phyloP scores from a whole-genome alignment of 1,284 basidiomycete species.

The Ceratorhiza oryzae-sativae region DNA sequence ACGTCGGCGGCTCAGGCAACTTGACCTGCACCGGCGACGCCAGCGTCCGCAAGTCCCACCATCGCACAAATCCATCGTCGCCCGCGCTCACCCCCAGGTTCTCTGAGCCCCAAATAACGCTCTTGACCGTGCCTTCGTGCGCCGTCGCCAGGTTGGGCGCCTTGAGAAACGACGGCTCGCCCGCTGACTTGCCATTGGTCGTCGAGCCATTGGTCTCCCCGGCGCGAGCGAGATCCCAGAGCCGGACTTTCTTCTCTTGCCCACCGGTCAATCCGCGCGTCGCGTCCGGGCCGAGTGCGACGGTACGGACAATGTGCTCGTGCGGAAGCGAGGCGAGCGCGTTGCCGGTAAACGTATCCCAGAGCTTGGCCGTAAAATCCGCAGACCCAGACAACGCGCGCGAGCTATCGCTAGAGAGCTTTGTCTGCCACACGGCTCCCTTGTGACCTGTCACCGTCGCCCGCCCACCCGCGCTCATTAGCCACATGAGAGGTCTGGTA shows the following conservation, averaged over 20 bases:
- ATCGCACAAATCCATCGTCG: slow-evolving; percentile 92
- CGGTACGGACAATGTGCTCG: slow-evolving; percentile 96
- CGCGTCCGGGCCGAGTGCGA: slow-evolving; percentile 78
- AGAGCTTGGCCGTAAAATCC: slow-evolving; percentile 98
- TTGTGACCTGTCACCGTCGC: slow-evolving; percentile 72
- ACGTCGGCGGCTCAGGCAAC: slow-evolving; percentile 84
- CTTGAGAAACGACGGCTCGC: slow-evolving; percentile 48
- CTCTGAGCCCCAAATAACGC: slow-evolving; percentile 90
- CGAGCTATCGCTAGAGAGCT: slow-evolving; percentile 86
- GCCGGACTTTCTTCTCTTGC: slow-evolving; percentile 95
- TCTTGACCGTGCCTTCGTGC: slow-evolving; percentile 91
- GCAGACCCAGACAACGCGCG: slow-evolving; percentile 93
- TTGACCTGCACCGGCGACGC: slow-evolving; percentile 73
- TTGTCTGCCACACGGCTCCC: slow-evolving; percentile 97
- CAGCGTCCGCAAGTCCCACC: slow-evolving; percentile 93
- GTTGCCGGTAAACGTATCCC: slow-evolving; percentile 93
- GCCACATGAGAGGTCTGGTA: background rate
- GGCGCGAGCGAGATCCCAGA: slow-evolving; percentile 87
- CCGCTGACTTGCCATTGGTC: slow-evolving; percentile 46
- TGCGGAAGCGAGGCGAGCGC: slow-evolving; percentile 93
- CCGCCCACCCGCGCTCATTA: background rate
- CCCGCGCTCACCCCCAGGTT: slow-evolving; percentile 83
- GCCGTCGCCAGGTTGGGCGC: slow-evolving; percentile 53
- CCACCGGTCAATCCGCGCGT: slow-evolving; percentile 87
- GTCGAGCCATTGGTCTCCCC: slow-evolving; percentile 77